Percentiles rank a stretch among this genome's conserved stretches.
These are phyloP conservation scores for Aspergillus fijiensis DNA, from an alignment of 2,329 filamentous ascomycete genomes.

Conservation along the genomic window DNA sequence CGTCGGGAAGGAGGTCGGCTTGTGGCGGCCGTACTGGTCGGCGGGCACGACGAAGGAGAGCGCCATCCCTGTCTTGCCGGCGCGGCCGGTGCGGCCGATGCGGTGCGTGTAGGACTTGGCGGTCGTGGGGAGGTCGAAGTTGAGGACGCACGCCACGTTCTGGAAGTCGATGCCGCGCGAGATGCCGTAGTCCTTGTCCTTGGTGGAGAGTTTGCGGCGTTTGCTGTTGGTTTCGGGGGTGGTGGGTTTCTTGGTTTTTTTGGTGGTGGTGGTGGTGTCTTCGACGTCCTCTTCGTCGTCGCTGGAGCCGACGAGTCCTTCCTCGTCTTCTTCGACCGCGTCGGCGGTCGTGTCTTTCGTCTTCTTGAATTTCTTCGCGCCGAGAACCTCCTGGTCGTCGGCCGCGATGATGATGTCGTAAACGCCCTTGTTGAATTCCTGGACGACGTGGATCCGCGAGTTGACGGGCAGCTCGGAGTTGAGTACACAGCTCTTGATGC, in stretches of 20 bases:
- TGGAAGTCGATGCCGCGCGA: conserved; percentile 96
- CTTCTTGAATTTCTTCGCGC: conserved; percentile 46
- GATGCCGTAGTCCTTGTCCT: conserved; percentile 90
- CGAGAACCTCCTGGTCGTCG: conserved; percentile 83
- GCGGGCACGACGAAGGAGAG: conserved; percentile 91
- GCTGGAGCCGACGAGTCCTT: conserved; percentile 35
- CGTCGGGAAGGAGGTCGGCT: conserved; percentile 73
- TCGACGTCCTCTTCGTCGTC: conserved; percentile 40
- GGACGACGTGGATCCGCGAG: conserved; percentile 87
- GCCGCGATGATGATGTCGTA: conserved; percentile 98
- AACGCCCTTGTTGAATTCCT: conserved; percentile 94
- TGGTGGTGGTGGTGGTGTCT: conserved; percentile 14
- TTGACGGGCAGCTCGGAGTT: conserved; percentile 95
- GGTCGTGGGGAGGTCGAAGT: conserved; percentile 88
- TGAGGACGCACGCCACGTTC: conserved; percentile 90
- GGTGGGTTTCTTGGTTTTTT: conserved; percentile 20
- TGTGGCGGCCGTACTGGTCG: conserved; percentile 82
- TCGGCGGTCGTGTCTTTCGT: conserved; percentile 26
- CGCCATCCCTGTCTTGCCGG: conserved; percentile 88
- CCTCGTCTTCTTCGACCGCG: conserved; percentile 28
- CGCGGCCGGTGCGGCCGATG: conserved; percentile 88
- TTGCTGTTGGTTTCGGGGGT: conserved; percentile 43
- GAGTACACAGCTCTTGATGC: conserved; percentile 85
- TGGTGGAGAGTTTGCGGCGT: conserved; percentile 65
- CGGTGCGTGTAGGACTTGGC: conserved; percentile 96